Conservation (phyloP, 768 basidiomycete species). For the Mycena epipterygia region DNA sequence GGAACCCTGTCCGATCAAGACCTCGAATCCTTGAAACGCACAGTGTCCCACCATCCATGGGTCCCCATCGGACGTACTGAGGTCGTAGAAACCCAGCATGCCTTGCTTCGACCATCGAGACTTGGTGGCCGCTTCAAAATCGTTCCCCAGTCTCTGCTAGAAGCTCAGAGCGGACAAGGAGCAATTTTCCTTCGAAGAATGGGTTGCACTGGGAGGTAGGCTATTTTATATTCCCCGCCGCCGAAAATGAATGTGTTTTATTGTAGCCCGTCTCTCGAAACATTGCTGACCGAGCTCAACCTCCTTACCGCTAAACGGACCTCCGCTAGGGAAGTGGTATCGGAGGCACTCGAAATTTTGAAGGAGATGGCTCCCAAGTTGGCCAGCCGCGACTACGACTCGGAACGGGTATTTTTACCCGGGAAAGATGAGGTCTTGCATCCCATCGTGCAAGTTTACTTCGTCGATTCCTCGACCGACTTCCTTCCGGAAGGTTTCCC, state of each 20-base stretch:
- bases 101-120: slow-evolving; percentile 16
- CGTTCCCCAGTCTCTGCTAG: slow-evolving; percentile 9
- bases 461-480: slow-evolving; percentile 9
- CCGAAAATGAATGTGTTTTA: background rate
- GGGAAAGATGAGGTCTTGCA: slow-evolving; percentile 21
- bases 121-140: slow-evolving; percentile 26
- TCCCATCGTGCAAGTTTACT: slow-evolving; percentile 16
- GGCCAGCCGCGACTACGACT: background rate
- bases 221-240: background rate
- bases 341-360: slow-evolving; percentile 19
- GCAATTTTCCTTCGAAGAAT: slow-evolving; percentile 19
- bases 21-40: slow-evolving; percentile 11
- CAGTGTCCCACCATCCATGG: slow-evolving; percentile 19
- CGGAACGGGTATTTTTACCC: slow-evolving; percentile 17
- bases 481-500: slow-evolving; percentile 28
- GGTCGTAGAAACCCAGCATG: slow-evolving; percentile 15
- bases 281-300: slow-evolving; percentile 26
- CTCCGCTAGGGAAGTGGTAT: background rate
- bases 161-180: slow-evolving; percentile 1
- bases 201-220: slow-evolving; percentile 30
- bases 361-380: slow-evolving; percentile 13
- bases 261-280: slow-evolving; percentile 23
- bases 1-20: slow-evolving; percentile 9
- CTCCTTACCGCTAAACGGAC: background rate
- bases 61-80: slow-evolving; percentile 13